Evolutionary conservation across 192 early-diverging fungal genomes (phyloP), one percentile per base, ranked within the genome.

Genomic region (Ambispora gerdemannii): DNA sequence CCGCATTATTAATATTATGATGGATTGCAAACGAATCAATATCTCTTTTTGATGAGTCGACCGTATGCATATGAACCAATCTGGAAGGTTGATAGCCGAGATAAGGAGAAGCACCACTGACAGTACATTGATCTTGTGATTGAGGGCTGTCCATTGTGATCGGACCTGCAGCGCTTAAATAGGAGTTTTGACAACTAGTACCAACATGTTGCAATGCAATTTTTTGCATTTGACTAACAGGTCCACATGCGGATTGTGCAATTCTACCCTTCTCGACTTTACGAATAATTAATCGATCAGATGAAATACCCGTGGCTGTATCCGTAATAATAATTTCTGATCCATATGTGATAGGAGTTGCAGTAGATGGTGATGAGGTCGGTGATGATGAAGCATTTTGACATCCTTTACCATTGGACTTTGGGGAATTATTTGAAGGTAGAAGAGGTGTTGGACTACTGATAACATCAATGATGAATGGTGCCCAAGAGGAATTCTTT

Each of bases 151-250:
- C 68, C 25, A 70, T 50, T 3, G 36, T 60, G 31, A 70, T 49
- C 17, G 53, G 68, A 38, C 77, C 83, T 24, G 76, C 75, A 0
- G 83, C 83, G 55, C 81, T 82, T 19, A 84, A 49, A 59, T 82
- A 84, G 0, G 71, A 63, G 15, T 76, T 73, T 43, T 72, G 33
- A n/a, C 43, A 49, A 19, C 60, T 70, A 0, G 81, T 75, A 30
- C 81, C 72, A 11, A 71, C 60, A 2, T 76, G 67, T 77, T 82
- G 76, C 27, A 92, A 79, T 20, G 91, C 90, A 22, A 93, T 78
- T 75, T 93, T 93, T 76, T 93, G 91, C 91, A 93, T 91, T 77
- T 93, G 91, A 70, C 89, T 90, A 51, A 93, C 86, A 7, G 89
- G 87, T 3, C 88, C 89, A 61, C 75, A 76, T 1, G 89, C 87